Conservation (phyloP, 2,329 filamentous ascomycete species). For the Xylaria sp. region DNA sequence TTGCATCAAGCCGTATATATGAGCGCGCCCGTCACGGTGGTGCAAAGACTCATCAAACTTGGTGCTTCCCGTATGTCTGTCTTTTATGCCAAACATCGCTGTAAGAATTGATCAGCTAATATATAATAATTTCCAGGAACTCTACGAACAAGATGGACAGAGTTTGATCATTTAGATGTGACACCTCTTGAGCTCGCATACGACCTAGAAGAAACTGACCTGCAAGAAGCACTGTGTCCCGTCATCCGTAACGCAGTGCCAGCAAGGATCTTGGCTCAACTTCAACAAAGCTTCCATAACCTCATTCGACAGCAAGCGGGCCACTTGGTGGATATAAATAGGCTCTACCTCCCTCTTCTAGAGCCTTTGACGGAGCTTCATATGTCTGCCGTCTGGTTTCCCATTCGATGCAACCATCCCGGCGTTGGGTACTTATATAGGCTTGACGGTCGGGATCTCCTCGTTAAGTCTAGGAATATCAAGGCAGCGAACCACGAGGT, state of each 20-base stretch:
- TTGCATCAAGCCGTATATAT: conserved; percentile 3
- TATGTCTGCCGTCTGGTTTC: background rate
- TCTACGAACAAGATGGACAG: background rate
- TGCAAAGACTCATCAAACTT: background rate
- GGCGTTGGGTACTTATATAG: background rate
- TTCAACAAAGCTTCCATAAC: background rate
- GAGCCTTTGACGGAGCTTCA: background rate
- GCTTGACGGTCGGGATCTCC: conserved; percentile 1
- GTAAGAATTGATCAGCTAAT: background rate
- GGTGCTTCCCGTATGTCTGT: background rate
- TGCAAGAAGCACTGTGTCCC: background rate
- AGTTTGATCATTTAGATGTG: background rate
- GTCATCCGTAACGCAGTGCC: background rate
- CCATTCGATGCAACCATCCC: background rate
- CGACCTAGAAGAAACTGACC: background rate
- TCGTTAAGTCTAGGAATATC: background rate
- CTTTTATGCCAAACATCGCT: background rate
- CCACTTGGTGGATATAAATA: background rate
- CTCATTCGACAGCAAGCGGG: background rate
- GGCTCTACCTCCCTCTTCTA: conserved; percentile 1
- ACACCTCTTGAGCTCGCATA: background rate
- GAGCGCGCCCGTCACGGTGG: background rate
- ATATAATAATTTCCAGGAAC: background rate
- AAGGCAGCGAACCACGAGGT: background rate
- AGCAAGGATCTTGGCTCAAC: background rate